Conservation (phyloP, 2,329 filamentous ascomycete species). For the Exophiala aquamarina region DNA sequence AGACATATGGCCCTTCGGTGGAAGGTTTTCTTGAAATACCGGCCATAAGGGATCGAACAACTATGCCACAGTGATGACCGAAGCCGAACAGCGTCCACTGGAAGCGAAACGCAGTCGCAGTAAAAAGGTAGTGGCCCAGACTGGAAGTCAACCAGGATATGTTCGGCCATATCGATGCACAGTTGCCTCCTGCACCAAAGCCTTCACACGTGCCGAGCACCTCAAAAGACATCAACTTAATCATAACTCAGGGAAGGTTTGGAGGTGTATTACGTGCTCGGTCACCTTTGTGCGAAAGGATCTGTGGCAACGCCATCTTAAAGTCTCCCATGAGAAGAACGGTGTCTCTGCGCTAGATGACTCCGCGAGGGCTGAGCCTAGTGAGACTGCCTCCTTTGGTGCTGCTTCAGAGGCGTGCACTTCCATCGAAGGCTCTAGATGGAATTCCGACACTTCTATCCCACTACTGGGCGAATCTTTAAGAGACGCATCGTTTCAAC, state of each 20-base stretch:
- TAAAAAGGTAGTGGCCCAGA: not conserved
- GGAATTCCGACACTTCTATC: no score
- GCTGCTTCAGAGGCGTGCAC: no score
- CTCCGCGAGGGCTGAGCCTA: not conserved
- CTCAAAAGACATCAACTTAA: slow-evolving; percentile 44
- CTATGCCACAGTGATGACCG: no score
- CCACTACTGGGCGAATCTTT: no score
- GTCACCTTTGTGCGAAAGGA: slow-evolving; percentile 9
- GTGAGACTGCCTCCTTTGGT: no score
- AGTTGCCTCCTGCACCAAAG: slow-evolving; percentile 46
- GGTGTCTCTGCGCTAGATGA: not conserved
- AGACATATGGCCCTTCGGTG: no score
- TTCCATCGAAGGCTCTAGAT: no score
- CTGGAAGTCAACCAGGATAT: not conserved
- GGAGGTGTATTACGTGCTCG: slow-evolving; percentile 3
- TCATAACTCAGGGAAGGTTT: slow-evolving; percentile 2
- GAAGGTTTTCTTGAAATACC: no score
- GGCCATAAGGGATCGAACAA: no score
- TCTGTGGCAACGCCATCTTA: slow-evolving; percentile 8
- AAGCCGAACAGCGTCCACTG: no score
- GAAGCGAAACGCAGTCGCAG: slow-evolving; percentile 2
- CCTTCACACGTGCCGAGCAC: slow-evolving; percentile 59
- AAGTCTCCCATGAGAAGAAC: slow-evolving; percentile 3
- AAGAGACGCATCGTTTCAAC: no score
- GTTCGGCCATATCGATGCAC: slow-evolving; percentile 8